Conservation (phyloP, 805 yeast species). For the Grigorovia yakushimaensis region DNA sequence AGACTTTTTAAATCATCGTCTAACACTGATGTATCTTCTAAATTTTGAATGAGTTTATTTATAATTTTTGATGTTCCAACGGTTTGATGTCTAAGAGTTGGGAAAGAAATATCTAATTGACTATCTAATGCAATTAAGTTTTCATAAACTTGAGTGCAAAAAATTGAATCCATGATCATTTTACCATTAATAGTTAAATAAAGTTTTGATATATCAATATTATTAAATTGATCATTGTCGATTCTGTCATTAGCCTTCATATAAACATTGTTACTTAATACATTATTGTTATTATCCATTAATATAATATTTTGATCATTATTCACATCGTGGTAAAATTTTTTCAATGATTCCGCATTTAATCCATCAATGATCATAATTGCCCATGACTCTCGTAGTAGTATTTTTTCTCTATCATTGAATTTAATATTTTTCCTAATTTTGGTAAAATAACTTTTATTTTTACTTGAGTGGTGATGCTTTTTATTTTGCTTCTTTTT, state of each 20-base stretch:
- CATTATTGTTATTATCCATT: neutral
- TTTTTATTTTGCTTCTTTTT: neutral
- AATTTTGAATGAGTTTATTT: slow-evolving; percentile 52
- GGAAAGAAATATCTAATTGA: slow-evolving; percentile 52
- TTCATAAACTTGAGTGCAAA: slow-evolving; percentile 68
- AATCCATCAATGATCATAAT: slow-evolving; percentile 31
- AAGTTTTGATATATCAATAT: neutral
- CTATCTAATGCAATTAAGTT: slow-evolving; percentile 57
- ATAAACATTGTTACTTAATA: neutral
- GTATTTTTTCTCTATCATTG: slow-evolving; percentile 25
- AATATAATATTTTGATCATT: neutral
- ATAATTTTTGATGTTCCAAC: slow-evolving; percentile 71
- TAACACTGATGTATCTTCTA: slow-evolving; percentile 48
- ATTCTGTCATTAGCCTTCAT: too few species aligned
- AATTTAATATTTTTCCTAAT: slow-evolving; percentile 8
- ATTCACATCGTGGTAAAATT: slow-evolving; percentile 4
- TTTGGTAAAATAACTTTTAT: neutral
- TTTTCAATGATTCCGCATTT: neutral
- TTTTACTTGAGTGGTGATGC: neutral
- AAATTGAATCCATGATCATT: slow-evolving; percentile 37
- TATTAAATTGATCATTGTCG: neutral
- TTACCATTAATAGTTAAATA: neutral
- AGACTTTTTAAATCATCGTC: slow-evolving; percentile 52
- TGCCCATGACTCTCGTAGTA: slow-evolving; percentile 32
- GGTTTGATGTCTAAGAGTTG: slow-evolving; percentile 71